Evolutionary conservation across 2,329 filamentous ascomycete genomes (phyloP), one percentile per base, ranked within the genome.

Genomic region (Aspergillus pseudoterreus): DNA sequence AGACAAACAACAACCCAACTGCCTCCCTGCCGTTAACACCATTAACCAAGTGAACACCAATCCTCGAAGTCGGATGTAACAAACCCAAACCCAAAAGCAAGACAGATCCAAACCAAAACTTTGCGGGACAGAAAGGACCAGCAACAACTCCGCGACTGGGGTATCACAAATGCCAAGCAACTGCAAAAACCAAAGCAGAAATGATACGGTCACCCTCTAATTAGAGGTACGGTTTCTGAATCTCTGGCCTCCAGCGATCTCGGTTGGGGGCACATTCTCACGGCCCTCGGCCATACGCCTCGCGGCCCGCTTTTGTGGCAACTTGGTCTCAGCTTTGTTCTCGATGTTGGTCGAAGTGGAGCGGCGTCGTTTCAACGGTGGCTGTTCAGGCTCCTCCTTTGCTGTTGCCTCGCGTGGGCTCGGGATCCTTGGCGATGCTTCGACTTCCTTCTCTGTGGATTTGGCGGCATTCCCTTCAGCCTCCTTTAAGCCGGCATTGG

Each of bases 401-500:
- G 11, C 19, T 12, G 39, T 22, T 10, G 15, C 12, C 19, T 42
- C 39, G 19, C 59, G 56, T 12, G 56, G 52, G 2, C 55, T 59
- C 6, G 47, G 52, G n/a, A 56, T 46, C 4, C 51, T 51, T 21
- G 50, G 19, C 6, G 49, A 45, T 43, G 53, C 24, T 15, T 46
- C 32, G 33, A 30, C 33, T 4, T 57, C 59, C 19, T 54, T 57
- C 6, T 55, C 63, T 62, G 45, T 59, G 47, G 45, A 56, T 53
- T 58, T 64, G 56, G 66, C 69, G 62, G 76, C 70, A 65, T 77
- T 77, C 62, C 75, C 60, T 68, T 81, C 74, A 72, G 79, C 70
- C 72, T 81, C 76, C 70, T 76, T 75, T 66, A 80, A 70, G 57
- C 75, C 70, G 57, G 61, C 63, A 61, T 70, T 74, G 65, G 70